Evolutionary conservation across 2,329 filamentous ascomycete species (phyloP).

Genomic region (Stagonosporopsis chrysanthemi): DNA sequence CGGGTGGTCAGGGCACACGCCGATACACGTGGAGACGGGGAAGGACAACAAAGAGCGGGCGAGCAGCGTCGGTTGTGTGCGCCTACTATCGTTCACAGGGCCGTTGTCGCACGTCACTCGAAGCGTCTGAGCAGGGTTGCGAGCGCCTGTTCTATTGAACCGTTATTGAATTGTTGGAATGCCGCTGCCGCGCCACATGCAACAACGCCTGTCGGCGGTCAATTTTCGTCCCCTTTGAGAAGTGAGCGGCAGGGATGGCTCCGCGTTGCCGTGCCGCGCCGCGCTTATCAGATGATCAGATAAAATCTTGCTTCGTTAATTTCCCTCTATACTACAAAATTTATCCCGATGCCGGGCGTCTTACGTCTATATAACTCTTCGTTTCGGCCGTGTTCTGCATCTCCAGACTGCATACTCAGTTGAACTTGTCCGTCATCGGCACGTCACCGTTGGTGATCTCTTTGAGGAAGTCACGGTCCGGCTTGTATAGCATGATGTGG

Average conservation of each 20-base stretch:
- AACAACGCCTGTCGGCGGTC: slow-evolving; percentile 2
- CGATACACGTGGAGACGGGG: slow-evolving; percentile 2
- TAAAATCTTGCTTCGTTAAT: not conserved
- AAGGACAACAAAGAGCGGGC: slow-evolving; percentile 8
- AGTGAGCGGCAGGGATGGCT: slow-evolving; percentile 6
- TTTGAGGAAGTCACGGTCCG: slow-evolving; percentile 72
- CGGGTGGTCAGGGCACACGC: slow-evolving; percentile 20
- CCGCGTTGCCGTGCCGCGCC: not conserved
- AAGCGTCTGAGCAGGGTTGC: not conserved
- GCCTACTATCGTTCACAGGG: slow-evolving; percentile 6
- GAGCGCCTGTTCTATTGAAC: not conserved
- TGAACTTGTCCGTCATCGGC: slow-evolving; percentile 58
- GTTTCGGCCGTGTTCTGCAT: not conserved
- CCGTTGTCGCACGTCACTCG: not conserved
- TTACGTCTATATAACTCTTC: slow-evolving; percentile 4
- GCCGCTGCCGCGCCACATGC: slow-evolving; percentile 1
- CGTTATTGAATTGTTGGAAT: slow-evolving; percentile 5
- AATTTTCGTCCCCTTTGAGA: not conserved
- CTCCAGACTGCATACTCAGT: not conserved
- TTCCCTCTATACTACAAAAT: not conserved
- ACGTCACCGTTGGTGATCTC: slow-evolving; percentile 78
- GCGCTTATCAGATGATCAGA: slow-evolving; percentile 1
- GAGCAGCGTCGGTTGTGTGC: not conserved
- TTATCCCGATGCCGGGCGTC: slow-evolving; percentile 7
- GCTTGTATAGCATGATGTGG: slow-evolving; percentile 87